Conservation (phyloP, 805 yeast genomes). For the Spencermartinsiella europaea region DNA sequence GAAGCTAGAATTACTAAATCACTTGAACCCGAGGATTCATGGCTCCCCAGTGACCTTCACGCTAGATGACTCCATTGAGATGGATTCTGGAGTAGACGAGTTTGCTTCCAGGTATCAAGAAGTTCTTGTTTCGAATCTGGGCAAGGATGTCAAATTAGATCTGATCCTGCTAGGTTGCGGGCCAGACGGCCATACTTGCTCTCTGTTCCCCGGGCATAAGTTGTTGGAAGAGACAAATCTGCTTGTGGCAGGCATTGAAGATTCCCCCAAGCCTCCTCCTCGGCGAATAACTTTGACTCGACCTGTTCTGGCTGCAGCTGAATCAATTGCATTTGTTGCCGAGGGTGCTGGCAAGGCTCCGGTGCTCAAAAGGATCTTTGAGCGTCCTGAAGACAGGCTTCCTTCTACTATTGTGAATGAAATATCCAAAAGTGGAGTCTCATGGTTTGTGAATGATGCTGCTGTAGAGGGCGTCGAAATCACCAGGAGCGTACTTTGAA, state of each 20-base stretch:
- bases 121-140: conserved; percentile 47
- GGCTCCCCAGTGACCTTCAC: conserved; percentile 56
- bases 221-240: conserved; percentile 51
- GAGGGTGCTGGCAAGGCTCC: conserved; percentile 83
- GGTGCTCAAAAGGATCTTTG: conserved; percentile 64
- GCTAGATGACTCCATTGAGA: conserved; percentile 57
- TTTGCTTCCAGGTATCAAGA: conserved; percentile 62
- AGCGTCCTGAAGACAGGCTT: conserved; percentile 33
- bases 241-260: conserved; percentile 59
- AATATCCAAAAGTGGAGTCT: conserved; percentile 44
- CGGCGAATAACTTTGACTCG: conserved; percentile 86
- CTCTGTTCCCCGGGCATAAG: conserved; percentile 80
- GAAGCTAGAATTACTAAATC: conserved; percentile 53
- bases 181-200: conserved; percentile 95
- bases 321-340: conserved; percentile 71
- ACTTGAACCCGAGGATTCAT: conserved; percentile 33
- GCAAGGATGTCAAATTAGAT: conserved; percentile 40
- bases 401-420: conserved; percentile 77
- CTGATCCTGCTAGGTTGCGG: conserved; percentile 83
- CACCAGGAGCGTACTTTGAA: conserved; percentile 14
- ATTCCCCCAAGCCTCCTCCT: conserved; percentile 92
- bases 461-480: conserved; percentile 59
- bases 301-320: conserved; percentile 57
- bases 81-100: conserved; percentile 43
- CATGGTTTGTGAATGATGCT: conserved; percentile 81